Base-by-base conservation (phyloP, 2,329 filamentous ascomycete species). In the Cordyceps farinosa region DNA sequence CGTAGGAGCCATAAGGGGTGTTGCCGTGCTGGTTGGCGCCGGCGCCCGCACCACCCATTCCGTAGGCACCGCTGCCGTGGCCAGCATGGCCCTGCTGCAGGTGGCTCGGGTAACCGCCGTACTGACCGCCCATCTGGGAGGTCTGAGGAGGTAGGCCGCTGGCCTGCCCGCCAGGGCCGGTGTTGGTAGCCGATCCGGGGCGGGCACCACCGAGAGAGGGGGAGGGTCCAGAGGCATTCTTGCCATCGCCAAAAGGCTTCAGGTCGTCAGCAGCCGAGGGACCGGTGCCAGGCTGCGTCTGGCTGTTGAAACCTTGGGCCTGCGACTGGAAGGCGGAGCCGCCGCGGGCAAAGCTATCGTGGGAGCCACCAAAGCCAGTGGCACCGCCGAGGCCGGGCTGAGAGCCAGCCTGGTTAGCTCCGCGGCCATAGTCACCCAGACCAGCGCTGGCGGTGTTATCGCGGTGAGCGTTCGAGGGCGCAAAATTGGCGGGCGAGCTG, bases 201-300 rank as follows among this genome's bases (percentile, higher is more conserved):
- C 84, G 83, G 30, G 82, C 81, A 51, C 81, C 80, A 34, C 78
- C 79, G 15, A 87, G 77, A 3, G 84, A 83, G 50, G 84, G 84
- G 65, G 82, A 86, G 11, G 84, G 83, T 1, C 84, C 84, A 45
- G 80, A 77, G 10, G 76, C 76, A 22, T 78, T 70, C 79, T 87
- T 87, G 68, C 77, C 71, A 27, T 87, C 84, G 56, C 82, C 82
- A 64, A 84, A 87, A 0, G 82, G 82, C 79, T 87, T 87, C 73
- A 87, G 70, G 36, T 87, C 84, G 65, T 87, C 84, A 47, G 40
- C 60, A 50, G 67, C 65, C 9, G 79, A 74, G 7, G 77, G 75
- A 44, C 76, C 75, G 51, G 71, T 73, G 44, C 76, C 75, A 2
- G 78, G 76, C 71, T 85, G 84, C 7, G 77, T 75, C 62, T 82